Evolutionary conservation across 2,329 filamentous ascomycete species (phyloP), one percentile per base, ranked within the genome.

Genomic region (Camptophora hylomeconis): DNA sequence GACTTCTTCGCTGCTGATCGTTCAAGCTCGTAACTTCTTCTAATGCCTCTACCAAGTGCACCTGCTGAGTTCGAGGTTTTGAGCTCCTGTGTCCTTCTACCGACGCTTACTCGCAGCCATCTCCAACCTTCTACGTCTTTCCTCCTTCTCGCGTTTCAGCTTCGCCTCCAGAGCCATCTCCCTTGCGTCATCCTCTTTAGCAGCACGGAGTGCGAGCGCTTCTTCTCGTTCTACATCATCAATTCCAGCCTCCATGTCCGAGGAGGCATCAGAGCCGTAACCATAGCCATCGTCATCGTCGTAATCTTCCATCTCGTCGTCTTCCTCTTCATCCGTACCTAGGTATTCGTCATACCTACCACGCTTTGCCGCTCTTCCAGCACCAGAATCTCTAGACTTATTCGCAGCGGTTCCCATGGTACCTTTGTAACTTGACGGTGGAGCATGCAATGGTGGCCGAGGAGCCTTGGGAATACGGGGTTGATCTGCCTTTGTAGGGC

Each of bases 171-270:
- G 35, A 4, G 47, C 52, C 36, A 54, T 41, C 32, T 64, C 60
- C 41, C 58, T 49, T 38, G 61, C 60, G 33, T 65, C 61, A 38
- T 65, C 61, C 31, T 45, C 46, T 28, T 49, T 53, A 5, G 61
- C 61, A 21, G 39, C 42, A 31, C 46, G 51, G 18, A 60, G 39
- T 5, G 61, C 60, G 9, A 37, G 35, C 13, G 45, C 47, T 41
- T 65, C 61, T 43, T 65, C 61, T 15, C 50, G 37, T 31, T 60
- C 58, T 26, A 65, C 44, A 35, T 64, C 60, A 28, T 53, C 47
- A 12, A 57, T 47, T 13, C 59, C 62, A 27, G 59, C 61, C 44
- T 65, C 61, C 61, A 65, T 65, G 35, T 61, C 61, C n/a, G 58
- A 61, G 5, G 56, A 61, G 20, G 36, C 55, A 30, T 60, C 58